Evolutionary conservation across 192 early-diverging fungal species (phyloP).

Genomic region (Fimicolochytrium jonesii): DNA sequence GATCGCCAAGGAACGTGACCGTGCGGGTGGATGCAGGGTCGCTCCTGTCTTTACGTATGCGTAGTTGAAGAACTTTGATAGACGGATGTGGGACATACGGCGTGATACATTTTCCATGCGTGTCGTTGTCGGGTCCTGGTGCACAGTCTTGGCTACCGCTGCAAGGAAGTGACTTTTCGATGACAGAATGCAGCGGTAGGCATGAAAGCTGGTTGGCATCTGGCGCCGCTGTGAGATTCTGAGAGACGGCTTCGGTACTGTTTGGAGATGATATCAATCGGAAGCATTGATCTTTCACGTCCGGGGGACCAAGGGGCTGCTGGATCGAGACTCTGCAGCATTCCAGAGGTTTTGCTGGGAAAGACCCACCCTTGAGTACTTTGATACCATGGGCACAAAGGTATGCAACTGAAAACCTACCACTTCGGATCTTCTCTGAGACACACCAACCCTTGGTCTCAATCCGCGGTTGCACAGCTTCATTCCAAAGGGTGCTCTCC

Average conservation of each 20-base stretch:
- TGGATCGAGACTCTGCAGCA: constrained; percentile 57
- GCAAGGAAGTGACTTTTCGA: constrained; percentile 2
- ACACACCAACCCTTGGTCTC: constrained; percentile 47
- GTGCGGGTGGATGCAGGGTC: constrained; percentile 29
- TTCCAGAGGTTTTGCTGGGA: too few species aligned
- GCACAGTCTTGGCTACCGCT: not conserved
- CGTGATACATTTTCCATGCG: too few species aligned
- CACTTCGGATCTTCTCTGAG: not conserved
- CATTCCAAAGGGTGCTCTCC: constrained; percentile 39
- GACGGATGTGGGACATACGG: constrained; percentile 48
- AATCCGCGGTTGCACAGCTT: constrained; percentile 9
- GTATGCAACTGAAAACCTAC: constrained; percentile 4
- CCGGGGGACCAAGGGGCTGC: constrained; percentile 53
- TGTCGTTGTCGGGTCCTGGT: too few species aligned
- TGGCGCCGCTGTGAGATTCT: not conserved
- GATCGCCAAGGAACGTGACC: constrained; percentile 62
- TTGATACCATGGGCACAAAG: too few species aligned
- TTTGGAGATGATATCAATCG: too few species aligned
- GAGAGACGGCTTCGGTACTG: too few species aligned
- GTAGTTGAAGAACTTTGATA: constrained; percentile 53
- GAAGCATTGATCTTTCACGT: constrained; percentile 48
- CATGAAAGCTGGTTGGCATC: not conserved
- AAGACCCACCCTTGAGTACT: too few species aligned
- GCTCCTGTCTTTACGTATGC: constrained; percentile 28
- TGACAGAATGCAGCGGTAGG: constrained; percentile 4